phyloP scores from a whole-genome alignment of 305 asterid genomes.

The Solanum chacoense region DNA sequence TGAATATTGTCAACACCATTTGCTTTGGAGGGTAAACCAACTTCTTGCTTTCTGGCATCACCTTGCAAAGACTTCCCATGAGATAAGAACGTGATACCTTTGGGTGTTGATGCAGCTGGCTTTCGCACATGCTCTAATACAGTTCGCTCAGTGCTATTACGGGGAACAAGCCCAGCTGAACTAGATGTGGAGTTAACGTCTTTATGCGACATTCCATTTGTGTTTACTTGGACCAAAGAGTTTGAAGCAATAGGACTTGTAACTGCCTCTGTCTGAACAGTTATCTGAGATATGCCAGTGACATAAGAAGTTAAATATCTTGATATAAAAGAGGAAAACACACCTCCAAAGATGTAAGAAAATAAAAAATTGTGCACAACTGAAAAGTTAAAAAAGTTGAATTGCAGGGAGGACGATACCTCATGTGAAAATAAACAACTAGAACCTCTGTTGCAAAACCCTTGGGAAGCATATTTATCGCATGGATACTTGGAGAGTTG shows the following conservation, averaged over 20 bases:
- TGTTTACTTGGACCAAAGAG: slow-evolving; percentile 24
- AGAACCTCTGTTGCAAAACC: slow-evolving; percentile 79
- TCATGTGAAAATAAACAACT: slow-evolving; percentile 79
- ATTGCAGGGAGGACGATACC: slow-evolving; percentile 29
- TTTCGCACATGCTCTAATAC: slow-evolving; percentile 14
- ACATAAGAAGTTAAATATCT: background rate
- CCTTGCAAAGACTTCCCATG: slow-evolving; percentile 21
- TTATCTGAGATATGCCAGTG: slow-evolving; percentile 29
- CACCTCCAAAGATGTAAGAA: background rate
- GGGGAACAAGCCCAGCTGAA: slow-evolving; percentile 17
- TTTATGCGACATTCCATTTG: slow-evolving; percentile 11
- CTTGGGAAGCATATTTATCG: slow-evolving; percentile 41
- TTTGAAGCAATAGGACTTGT: slow-evolving; percentile 16
- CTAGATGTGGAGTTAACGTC: slow-evolving; percentile 17
- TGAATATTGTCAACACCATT: slow-evolving; percentile 10
- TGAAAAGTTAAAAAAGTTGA: background rate
- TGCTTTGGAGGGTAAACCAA: slow-evolving; percentile 20
- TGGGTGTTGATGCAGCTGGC: slow-evolving; percentile 36
- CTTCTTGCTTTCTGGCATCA: slow-evolving; percentile 22
- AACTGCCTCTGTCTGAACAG: slow-evolving; percentile 22
- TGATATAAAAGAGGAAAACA: background rate
- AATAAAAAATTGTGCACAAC: background rate
- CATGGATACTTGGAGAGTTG: slow-evolving; percentile 81
- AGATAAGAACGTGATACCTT: slow-evolving; percentile 49
- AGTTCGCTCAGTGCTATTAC: slow-evolving; percentile 21